Evolutionary conservation across 495 filamentous ascomycete genomes (phyloP).

Genomic region (Diplogelasinospora grovesii): DNA sequence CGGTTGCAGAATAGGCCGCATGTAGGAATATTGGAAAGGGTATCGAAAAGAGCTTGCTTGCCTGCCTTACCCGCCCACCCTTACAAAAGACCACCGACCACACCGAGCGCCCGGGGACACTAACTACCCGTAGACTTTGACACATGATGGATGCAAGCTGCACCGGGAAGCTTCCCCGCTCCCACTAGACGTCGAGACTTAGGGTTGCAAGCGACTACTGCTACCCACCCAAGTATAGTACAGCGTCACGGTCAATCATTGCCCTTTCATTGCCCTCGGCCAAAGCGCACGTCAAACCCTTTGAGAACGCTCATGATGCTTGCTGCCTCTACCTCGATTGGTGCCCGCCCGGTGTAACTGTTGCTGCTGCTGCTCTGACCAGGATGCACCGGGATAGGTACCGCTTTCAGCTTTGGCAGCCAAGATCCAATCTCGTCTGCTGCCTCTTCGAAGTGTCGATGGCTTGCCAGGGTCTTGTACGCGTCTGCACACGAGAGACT

Average conservation of each 20-base stretch:
- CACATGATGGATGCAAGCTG: constrained; percentile 20
- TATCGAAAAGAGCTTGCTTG: too few species aligned
- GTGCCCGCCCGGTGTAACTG: constrained; percentile 40
- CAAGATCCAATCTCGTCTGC: constrained; percentile 67
- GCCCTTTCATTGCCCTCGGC: constrained; percentile 26
- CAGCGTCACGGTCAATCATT: too few species aligned
- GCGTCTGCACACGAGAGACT: constrained; percentile 67
- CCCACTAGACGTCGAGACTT: background rate
- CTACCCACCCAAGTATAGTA: too few species aligned
- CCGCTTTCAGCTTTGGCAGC: constrained; percentile 65
- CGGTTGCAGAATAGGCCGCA: constrained; percentile 28
- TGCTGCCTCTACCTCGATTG: constrained; percentile 76
- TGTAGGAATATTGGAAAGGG: constrained; percentile 10
- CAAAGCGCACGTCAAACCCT: constrained; percentile 76
- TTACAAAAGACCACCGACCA: too few species aligned
- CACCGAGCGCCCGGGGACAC: too few species aligned
- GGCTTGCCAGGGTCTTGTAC: constrained; percentile 73
- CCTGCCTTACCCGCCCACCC: too few species aligned
- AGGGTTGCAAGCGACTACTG: too few species aligned
- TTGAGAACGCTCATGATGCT: constrained; percentile 82
- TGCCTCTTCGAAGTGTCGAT: constrained; percentile 71
- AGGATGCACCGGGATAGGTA: constrained; percentile 27
- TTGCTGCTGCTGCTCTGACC: constrained; percentile 3
- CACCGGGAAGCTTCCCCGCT: constrained; percentile 17
- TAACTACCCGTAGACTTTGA: background rate